Conservation (phyloP, 2,329 filamentous ascomycete genomes). For the Diplocarpon mali region DNA sequence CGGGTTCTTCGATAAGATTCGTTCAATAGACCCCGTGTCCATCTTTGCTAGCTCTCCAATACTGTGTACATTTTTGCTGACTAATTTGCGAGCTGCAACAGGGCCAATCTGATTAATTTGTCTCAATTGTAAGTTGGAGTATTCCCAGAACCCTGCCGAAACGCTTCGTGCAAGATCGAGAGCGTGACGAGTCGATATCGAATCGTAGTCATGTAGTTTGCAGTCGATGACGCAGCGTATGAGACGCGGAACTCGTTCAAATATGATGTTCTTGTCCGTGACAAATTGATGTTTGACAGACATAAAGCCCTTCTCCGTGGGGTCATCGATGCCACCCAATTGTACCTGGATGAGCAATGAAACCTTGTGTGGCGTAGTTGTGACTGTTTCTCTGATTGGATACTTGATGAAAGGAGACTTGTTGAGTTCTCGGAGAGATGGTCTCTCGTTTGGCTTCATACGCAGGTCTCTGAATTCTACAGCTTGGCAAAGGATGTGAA, state of each 20-base stretch:
- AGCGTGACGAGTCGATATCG: constrained; percentile 53
- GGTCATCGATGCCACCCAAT: constrained; percentile 55
- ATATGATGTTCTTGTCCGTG: constrained; percentile 51
- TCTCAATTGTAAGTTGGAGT: constrained; percentile 66
- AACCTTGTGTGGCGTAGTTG: constrained; percentile 59
- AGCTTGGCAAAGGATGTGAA: constrained; percentile 55
- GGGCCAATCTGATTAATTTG: constrained; percentile 73
- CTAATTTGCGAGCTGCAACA: constrained; percentile 64
- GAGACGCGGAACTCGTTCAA: constrained; percentile 58
- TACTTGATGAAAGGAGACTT: constrained; percentile 57
- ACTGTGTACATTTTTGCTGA: constrained; percentile 55
- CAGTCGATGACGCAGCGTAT: constrained; percentile 70
- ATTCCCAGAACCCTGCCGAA: constrained; percentile 64
- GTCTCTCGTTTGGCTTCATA: constrained; percentile 58
- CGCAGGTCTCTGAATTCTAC: constrained; percentile 63
- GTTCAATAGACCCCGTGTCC: constrained; percentile 65
- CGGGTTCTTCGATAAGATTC: constrained; percentile 65
- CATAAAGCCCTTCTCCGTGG: constrained; percentile 43
- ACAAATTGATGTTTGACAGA: constrained; percentile 44
- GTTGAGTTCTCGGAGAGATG: constrained; percentile 62
- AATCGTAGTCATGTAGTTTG: constrained; percentile 48
- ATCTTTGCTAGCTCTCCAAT: constrained; percentile 58
- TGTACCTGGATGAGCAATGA: constrained; percentile 68
- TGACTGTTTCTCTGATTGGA: constrained; percentile 57
- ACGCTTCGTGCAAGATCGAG: constrained; percentile 72